These are phyloP conservation scores for Selaginella tamariscina DNA, from an alignment of 75 land plant species.

Conservation along the genomic window DNA sequence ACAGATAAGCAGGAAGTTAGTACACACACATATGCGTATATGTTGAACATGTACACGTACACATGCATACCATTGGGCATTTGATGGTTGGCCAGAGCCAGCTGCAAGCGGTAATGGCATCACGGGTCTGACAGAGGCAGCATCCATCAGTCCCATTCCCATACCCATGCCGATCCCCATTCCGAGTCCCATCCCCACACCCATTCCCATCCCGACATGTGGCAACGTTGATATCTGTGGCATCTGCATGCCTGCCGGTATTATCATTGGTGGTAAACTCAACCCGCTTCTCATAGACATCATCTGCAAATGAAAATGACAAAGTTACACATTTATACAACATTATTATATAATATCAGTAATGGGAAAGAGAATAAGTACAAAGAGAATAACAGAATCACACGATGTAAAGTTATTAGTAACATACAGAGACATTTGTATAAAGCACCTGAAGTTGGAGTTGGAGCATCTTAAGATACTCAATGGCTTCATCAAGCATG, in stretches of 20 bases:
- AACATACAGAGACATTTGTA: neutral
- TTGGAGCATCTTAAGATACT: constrained; percentile 32
- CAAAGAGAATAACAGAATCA: constrained; percentile 1
- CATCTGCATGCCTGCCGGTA: neutral
- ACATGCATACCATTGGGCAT: neutral
- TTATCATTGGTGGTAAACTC: constrained; percentile 1
- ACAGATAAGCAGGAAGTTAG: neutral
- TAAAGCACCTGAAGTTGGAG: constrained; percentile 24
- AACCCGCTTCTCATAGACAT: neutral
- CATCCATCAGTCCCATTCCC: constrained; percentile 12
- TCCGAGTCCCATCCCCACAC: constrained; percentile 15
- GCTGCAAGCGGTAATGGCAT: neutral
- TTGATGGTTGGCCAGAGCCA: neutral
- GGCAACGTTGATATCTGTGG: neutral
- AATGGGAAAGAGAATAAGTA: neutral
- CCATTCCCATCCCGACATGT: neutral
- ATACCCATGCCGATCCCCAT: constrained; percentile 6
- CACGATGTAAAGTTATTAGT: neutral
- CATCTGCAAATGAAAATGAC: no score
- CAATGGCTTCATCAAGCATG: constrained; percentile 31
- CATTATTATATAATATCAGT: no score
- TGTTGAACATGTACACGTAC: neutral
- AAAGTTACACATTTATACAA: no score
- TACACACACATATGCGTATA: neutral
- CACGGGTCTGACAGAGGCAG: constrained; percentile 13